Evolutionary conservation across 108 stramenopile species (phyloP).

Genomic region (Aurantiochytrium sp.): DNA sequence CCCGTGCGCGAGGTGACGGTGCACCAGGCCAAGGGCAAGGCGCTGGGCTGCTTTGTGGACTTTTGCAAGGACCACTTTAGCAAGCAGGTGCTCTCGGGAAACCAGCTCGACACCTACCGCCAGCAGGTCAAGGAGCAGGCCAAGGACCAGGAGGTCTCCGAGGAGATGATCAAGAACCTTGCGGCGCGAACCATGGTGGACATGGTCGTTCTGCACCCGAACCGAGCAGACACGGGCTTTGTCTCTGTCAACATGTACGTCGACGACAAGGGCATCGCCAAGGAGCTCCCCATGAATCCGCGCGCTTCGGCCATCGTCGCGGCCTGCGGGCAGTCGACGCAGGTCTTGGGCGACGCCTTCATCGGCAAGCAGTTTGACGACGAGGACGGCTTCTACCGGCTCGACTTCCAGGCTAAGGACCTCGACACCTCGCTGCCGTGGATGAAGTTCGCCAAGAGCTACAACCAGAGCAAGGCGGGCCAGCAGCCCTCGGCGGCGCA

Average conservation of each 20-base stretch:
- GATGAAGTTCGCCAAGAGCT: not conserved
- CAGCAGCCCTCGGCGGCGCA: not conserved
- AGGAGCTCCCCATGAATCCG: not conserved
- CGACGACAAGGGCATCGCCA: slow-evolving; percentile 20
- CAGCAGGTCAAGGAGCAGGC: slow-evolving; percentile 22
- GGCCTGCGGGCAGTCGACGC: not conserved
- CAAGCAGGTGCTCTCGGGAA: not conserved
- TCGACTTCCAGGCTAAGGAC: not conserved
- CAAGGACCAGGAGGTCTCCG: not conserved
- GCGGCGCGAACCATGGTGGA: slow-evolving; percentile 3
- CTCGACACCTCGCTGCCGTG: not conserved
- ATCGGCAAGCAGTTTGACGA: slow-evolving; percentile 25
- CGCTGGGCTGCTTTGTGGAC: slow-evolving; percentile 15
- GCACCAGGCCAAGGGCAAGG: slow-evolving; percentile 4
- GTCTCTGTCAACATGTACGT: slow-evolving; percentile 21
- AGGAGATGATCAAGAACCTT: slow-evolving; percentile 5
- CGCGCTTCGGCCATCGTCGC: not conserved
- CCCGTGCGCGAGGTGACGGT: not conserved
- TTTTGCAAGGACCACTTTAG: slow-evolving; percentile 14
- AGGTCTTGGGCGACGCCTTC: not conserved
- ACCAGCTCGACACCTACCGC: not conserved
- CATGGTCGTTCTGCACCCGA: slow-evolving; percentile 20
- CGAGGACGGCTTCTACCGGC: slow-evolving; percentile 2
- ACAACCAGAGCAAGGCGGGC: not conserved
- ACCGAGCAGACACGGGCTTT: not conserved